Base-by-base conservation (phyloP, 352 stramenopile genomes). In the Saprolegnia diclina region DNA sequence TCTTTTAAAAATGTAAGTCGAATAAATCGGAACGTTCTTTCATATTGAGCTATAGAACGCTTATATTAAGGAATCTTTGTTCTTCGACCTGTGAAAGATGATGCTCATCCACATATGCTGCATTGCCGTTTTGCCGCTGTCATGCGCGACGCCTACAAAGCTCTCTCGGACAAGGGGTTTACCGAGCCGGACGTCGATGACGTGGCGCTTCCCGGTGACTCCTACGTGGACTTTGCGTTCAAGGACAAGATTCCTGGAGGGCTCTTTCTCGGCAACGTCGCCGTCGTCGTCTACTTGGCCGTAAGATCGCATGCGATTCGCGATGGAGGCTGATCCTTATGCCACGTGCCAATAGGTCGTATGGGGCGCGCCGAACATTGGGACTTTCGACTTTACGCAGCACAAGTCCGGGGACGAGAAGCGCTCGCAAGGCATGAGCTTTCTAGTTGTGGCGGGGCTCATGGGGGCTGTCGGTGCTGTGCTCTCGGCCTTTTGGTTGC, bases 321-420 rank as follows among this genome's bases (percentile, higher is more conserved):
- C 53, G n/a, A n/a, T 67, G 24, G 1, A 64, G 53, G n/a, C 46
- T 66, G 63, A 26, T 48, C 56, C 1, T 44, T 5, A 48, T 52
- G 67, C 19, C 19, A 77, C 35, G 14, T 18, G 16, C 29, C 19
- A 29, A 4, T 67, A 95, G 87, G 65, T 92, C 18, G 77, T 83
- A 29, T 86, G 86, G 56, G 87, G 87, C 5, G 67, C 91, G 9
- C 87, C 87, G 24, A 94, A 92, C 55, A 73, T 82, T 1, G 88
- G 79, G 7, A 83, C 79, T 44, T 79, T 92, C 57, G 85, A 90
- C 74, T 95, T 95, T 61, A 95, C 87, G 19, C 75, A 79, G 16
- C 87, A 95, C 56, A 67, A 56, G 32, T 22, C 46, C 5, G 72
- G 74, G 18, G 81, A 84, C 18, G 73, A 76, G 29, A 73, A 74